Evolutionary conservation across 2,329 filamentous ascomycete genomes (phyloP).

Genomic region (Penicillium sp.): DNA sequence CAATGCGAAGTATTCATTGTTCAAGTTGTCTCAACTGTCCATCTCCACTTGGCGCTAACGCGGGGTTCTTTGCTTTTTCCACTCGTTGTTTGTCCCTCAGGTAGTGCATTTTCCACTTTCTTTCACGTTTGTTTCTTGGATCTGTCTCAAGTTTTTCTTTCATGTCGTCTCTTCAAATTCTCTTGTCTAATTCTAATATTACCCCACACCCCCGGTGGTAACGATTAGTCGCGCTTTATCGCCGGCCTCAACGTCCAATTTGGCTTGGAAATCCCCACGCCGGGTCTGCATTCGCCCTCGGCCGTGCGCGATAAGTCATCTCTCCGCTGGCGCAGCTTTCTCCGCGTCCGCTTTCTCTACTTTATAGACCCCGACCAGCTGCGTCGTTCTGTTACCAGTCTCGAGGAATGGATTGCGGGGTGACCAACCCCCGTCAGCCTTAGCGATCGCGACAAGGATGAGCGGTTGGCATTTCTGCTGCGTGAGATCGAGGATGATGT

Average conservation of each 20-base stretch:
- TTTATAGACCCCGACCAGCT: background rate
- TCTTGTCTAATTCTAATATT: background rate
- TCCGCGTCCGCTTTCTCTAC: background rate
- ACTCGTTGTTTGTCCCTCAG: too few relatives aligned
- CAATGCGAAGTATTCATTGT: too few relatives aligned
- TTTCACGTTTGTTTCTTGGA: too few relatives aligned
- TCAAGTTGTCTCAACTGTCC: too few relatives aligned
- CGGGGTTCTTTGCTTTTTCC: too few relatives aligned
- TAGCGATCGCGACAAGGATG: background rate
- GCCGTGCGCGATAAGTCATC: background rate
- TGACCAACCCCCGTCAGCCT: background rate
- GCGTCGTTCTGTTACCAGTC: background rate
- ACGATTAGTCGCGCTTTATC: background rate
- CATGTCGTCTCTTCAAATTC: too few relatives aligned
- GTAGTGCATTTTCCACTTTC: too few relatives aligned
- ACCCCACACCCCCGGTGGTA: background rate
- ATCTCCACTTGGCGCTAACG: too few relatives aligned
- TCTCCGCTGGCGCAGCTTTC: background rate
- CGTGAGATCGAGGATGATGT: background rate
- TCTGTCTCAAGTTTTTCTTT: too few relatives aligned
- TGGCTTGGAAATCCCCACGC: background rate
- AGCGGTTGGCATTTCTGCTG: constrained; percentile 13
- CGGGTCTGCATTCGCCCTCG: background rate
- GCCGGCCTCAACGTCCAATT: background rate
- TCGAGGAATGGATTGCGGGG: background rate